Base-by-base conservation (phyloP, 495 filamentous ascomycete species). In the Aspergillus panamensis region DNA sequence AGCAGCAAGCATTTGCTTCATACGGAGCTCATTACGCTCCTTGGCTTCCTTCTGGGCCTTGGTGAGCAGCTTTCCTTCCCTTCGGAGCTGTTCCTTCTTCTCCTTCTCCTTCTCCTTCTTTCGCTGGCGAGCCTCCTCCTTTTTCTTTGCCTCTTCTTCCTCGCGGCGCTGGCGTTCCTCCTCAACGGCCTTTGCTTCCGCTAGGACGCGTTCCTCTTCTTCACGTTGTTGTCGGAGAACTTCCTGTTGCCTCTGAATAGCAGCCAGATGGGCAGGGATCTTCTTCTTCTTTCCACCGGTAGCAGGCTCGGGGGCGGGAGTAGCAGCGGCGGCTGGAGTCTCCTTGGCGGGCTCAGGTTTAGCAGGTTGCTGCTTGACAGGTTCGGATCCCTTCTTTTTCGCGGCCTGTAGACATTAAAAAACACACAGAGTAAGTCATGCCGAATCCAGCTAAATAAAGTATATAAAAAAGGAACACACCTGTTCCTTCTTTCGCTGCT, bases 21-120 rank as follows among this genome's bases (percentile, higher is more conserved):
- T 79, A 55, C 94, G 92, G 65, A 89, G 75, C 70, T 97, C 89
- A 66, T 91, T 88, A 58, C 84, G 83, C 29, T 85, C 84, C 70
- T 93, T 88, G 58, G 87, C 87, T 64, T 96, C 91, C 65, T 85
- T 89, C 72, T 99, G 92, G 30, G 93, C 90, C 72, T 96, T 94
- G 61, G 92, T 96, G 59, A 96, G 78, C 64, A 91, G 92, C 69
- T 96, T 97, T 65, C 95, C 95, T 73, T 96, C 92, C 69, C 84
- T 92, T 77, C 94, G 94, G 14, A 96, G 82, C 73, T 96, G 89
- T 65, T 99, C 95, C 60, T 96, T 91, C 77, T 83, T 93, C 73
- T 96, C 89, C 73, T 88, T 95, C 69, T 99, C 95, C 73, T 88
- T 96, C 69, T 96, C 91, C 79, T 96, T 97, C 80, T 88, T 96